phyloP scores from a whole-genome alignment of 495 filamentous ascomycete genomes.

The Trichoderma virens region DNA sequence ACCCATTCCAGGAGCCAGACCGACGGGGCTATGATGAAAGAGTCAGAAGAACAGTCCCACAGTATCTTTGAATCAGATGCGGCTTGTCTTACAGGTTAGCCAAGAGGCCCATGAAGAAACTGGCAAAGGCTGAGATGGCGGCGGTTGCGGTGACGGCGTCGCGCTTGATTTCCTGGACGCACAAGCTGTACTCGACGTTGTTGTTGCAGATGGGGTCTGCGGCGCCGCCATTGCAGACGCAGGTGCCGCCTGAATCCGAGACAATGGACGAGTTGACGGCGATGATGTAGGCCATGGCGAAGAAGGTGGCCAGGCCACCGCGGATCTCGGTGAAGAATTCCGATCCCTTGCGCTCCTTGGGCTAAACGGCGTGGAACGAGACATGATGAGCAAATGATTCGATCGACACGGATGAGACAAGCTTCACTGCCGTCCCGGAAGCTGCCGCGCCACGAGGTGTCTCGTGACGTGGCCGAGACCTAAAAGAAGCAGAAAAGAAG shows the following conservation, averaged over 20 bases:
- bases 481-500: background rate
- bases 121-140: constrained; percentile 62
- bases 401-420: background rate
- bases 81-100: constrained; percentile 40
- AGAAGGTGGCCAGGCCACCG: constrained; percentile 73
- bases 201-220: constrained; percentile 46
- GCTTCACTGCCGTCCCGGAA: background rate
- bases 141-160: constrained; percentile 76
- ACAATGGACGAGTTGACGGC: constrained; percentile 65
- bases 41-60: background rate
- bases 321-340: constrained; percentile 73
- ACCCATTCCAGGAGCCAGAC: constrained; percentile 75
- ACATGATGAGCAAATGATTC: constrained; percentile 2
- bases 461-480: background rate
- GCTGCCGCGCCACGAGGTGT: background rate
- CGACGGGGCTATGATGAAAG: constrained; percentile 48
- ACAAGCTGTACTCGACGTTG: constrained; percentile 54
- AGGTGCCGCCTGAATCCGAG: constrained; percentile 52
- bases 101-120: constrained; percentile 68
- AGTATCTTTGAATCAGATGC: background rate
- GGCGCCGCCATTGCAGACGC: constrained; percentile 50
- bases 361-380: constrained; percentile 30
- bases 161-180: constrained; percentile 57
- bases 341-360: constrained; percentile 61
- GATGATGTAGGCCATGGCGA: constrained; percentile 79